Evolutionary conservation across 176 grass and related monocot genomes (phyloP).

Genomic region (Calamus simplicifolius): DNA sequence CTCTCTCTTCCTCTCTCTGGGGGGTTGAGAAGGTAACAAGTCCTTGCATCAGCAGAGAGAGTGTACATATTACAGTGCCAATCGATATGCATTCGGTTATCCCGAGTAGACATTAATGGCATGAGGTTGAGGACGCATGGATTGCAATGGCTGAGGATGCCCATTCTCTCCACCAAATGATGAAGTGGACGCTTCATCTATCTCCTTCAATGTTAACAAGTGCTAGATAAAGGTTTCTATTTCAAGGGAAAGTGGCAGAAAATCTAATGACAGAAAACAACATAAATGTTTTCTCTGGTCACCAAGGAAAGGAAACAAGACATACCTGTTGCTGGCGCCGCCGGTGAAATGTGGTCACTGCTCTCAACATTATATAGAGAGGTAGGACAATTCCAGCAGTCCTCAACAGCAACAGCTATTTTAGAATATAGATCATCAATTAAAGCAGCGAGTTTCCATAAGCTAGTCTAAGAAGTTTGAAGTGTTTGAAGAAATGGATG

Average conservation of each 20-base stretch:
- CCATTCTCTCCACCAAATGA: not conserved
- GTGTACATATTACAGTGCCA: too few species aligned
- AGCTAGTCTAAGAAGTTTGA: not conserved
- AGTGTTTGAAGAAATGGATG: not conserved
- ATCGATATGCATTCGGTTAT: too few species aligned
- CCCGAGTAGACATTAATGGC: slow-evolving; percentile 29
- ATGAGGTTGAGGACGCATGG: slow-evolving; percentile 1
- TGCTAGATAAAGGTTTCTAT: not conserved
- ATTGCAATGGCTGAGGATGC: not conserved
- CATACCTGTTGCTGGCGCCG: slow-evolving; percentile 14
- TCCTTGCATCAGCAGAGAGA: too few species aligned
- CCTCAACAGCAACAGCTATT: slow-evolving; percentile 48
- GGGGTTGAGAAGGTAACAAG: too few species aligned
- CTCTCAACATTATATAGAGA: slow-evolving; percentile 39
- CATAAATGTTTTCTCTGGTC: too few species aligned
- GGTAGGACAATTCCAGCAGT: slow-evolving; percentile 49
- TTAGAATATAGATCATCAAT: not conserved
- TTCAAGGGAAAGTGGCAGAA: not conserved
- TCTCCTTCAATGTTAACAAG: slow-evolving; percentile 10
- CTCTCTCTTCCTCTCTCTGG: too few species aligned
- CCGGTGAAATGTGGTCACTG: slow-evolving; percentile 26
- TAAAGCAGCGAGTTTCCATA: not conserved
- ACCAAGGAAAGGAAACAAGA: too few species aligned
- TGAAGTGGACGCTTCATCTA: slow-evolving; percentile 7
- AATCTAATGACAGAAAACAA: too few species aligned